Evolutionary conservation across 1,139 yeast genomes (phyloP).

Genomic region (Saccharomyces hybrid): DNA sequence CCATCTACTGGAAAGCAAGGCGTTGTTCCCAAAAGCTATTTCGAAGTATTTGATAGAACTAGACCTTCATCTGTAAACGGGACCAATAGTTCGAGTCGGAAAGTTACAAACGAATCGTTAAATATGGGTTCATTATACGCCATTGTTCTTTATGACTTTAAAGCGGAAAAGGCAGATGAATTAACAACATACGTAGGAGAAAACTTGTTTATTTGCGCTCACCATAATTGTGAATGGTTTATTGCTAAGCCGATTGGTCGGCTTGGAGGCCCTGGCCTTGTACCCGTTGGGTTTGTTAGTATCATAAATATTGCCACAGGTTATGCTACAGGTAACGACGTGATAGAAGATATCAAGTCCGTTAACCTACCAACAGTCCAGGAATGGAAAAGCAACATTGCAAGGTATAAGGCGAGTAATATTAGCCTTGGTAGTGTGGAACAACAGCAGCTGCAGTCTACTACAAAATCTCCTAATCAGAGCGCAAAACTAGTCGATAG

Average conservation of each 20-base stretch:
- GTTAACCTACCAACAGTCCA: conserved; percentile 84
- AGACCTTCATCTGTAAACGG: conserved; percentile 21
- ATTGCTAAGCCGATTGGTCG: conserved; percentile 94
- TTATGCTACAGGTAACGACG: conserved; percentile 39
- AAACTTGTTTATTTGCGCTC: conserved; percentile 86
- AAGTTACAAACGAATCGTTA: conserved; percentile 11
- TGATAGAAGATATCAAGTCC: conserved; percentile 47
- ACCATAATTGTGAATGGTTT: conserved; percentile 94
- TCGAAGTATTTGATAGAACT: conserved; percentile 64
- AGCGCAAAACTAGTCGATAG: conserved; percentile 12
- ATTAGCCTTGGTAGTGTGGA: conserved; percentile 51
- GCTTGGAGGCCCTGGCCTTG: conserved; percentile 93
- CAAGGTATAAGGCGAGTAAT: conserved; percentile 83
- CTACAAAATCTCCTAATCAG: conserved; percentile 6
- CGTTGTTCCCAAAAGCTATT: conserved; percentile 78
- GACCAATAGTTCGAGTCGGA: conserved; percentile 8
- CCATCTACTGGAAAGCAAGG: conserved; percentile 75
- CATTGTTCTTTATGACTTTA: conserved; percentile 68
- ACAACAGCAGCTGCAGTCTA: background rate
- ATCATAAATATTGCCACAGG: conserved; percentile 70
- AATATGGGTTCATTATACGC: conserved; percentile 45
- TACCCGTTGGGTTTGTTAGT: conserved; percentile 85
- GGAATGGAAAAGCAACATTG: conserved; percentile 89
- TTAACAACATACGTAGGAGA: conserved; percentile 80
- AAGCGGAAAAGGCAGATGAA: conserved; percentile 86